Base-by-base conservation (phyloP, 257 asterid genomes). In the Prunella vulgaris region DNA sequence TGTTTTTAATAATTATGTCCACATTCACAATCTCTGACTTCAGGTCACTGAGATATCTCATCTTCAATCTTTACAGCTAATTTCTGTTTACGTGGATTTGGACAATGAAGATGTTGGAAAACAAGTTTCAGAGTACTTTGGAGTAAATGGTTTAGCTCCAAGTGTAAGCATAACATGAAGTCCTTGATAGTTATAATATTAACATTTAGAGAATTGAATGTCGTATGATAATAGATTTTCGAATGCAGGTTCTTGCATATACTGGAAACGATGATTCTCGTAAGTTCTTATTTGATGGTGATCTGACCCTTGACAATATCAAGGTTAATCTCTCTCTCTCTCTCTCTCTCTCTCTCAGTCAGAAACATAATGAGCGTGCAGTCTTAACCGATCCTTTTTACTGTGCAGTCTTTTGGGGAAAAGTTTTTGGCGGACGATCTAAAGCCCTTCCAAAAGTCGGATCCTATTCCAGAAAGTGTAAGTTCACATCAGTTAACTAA, bases 221-320 rank as follows among this genome's bases (percentile, higher is more conserved):
- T 72, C 25, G 74, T 35, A 30, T 38, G 60, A 81, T 61, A 49
- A 61, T 46, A 7, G 66, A 60, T 33, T 60, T 42, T 73, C 27
- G 74, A 40, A 54, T 79, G 78, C 78, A 93, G 97, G 90, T 93
- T 79, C 88, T 93, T 17, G 96, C 93, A 62, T 93, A 85, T 77
- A 90, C 98, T 9, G 98, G 98, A 53, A 93, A 93, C 42, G 98
- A 90, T 46, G 98, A 93, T 80, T 77, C 85, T 58, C 82, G 94
- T 74, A 93, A 93, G 73, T 93, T 90, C 77, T 14, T 84, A 60
- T 74, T 90, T 81, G 95, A 90, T 35, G 93, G 90, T 32, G 96
- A 88, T 81, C 70, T 93, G 62, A 82, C 90, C 64, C 30, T 79
- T 35, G 79, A 79, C 79, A 84, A 30, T 59, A 83, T 93, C 63